These are phyloP conservation scores for Phaeosphaeriaceae sp. DNA, from an alignment of 2,329 filamentous ascomycete genomes.

Conservation along the genomic window DNA sequence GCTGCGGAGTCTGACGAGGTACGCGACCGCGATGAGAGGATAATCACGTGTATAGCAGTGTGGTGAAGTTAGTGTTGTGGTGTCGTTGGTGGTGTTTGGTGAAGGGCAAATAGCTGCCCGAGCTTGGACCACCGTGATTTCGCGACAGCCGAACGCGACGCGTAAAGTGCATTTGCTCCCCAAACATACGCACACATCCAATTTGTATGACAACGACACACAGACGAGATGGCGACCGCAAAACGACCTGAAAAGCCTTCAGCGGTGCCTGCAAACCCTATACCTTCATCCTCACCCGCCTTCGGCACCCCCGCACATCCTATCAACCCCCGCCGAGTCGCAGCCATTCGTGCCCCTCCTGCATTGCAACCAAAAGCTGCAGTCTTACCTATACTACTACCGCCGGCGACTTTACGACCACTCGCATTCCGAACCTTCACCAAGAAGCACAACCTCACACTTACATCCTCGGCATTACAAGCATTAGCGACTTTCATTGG, in stretches of 20 bases:
- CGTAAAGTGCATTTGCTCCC: constrained; percentile 21
- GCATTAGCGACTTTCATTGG: constrained; percentile 89
- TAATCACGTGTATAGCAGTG: not conserved
- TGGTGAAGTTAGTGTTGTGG: constrained; percentile 4
- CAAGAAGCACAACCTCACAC: constrained; percentile 93
- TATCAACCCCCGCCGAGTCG: constrained; percentile 62
- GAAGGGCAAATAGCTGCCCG: not conserved
- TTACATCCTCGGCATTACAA: constrained; percentile 85
- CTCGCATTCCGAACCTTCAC: constrained; percentile 95
- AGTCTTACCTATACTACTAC: constrained; percentile 87
- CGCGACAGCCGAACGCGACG: constrained; percentile 24
- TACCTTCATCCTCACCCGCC: constrained; percentile 87
- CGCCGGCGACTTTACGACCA: constrained; percentile 83
- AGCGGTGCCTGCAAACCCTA: constrained; percentile 58
- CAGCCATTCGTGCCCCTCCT: constrained; percentile 54
- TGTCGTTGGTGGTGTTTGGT: constrained; percentile 2
- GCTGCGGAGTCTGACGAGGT: not conserved
- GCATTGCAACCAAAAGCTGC: constrained; percentile 62
- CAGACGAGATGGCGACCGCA: constrained; percentile 34
- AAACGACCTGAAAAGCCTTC: constrained; percentile 41
- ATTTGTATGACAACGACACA: constrained; percentile 6
- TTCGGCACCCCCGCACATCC: constrained; percentile 88
- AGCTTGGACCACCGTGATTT: constrained; percentile 11
- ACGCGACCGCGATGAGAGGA: not conserved
- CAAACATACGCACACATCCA: not conserved